These are phyloP conservation scores for Fonsecaea monophora DNA, from an alignment of 2,329 filamentous ascomycete genomes.

Conservation along the genomic window DNA sequence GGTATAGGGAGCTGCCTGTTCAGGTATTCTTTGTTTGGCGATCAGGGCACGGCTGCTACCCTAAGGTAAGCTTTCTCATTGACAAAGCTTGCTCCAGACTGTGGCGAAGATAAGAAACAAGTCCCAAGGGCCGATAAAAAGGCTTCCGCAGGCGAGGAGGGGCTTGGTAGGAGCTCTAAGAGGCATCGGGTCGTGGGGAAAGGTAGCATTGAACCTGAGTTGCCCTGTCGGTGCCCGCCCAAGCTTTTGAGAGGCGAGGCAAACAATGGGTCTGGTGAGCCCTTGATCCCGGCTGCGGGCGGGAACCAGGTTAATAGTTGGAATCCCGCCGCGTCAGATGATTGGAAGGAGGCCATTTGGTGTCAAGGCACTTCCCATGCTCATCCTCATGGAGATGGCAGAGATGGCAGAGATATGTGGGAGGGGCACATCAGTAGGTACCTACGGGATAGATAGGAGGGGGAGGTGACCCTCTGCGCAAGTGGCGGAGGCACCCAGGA, in stretches of 20 bases:
- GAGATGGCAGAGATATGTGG: background rate
- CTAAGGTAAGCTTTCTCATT: background rate
- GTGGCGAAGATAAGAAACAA: conserved; percentile 22
- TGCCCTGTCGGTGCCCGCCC: background rate
- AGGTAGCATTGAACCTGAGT: conserved; percentile 23
- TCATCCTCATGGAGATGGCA: background rate
- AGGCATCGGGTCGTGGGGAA: conserved; percentile 19
- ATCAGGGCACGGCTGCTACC: background rate
- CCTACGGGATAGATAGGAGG: background rate
- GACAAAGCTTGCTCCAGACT: conserved; percentile 9
- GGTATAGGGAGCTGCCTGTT: conserved; percentile 25
- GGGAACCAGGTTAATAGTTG: background rate
- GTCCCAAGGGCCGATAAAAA: background rate
- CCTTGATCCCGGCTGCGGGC: background rate
- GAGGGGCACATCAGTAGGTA: background rate
- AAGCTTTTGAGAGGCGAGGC: background rate
- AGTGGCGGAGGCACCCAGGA: background rate
- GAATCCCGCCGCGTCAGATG: background rate
- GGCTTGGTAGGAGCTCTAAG: background rate
- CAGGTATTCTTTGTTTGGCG: background rate
- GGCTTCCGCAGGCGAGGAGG: background rate
- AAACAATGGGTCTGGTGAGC: background rate
- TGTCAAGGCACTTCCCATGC: background rate
- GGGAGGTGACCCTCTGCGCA: background rate
- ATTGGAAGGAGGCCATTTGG: background rate